phyloP scores from a whole-genome alignment of 2,329 filamentous ascomycete species.

The Ascochyta fabae region DNA sequence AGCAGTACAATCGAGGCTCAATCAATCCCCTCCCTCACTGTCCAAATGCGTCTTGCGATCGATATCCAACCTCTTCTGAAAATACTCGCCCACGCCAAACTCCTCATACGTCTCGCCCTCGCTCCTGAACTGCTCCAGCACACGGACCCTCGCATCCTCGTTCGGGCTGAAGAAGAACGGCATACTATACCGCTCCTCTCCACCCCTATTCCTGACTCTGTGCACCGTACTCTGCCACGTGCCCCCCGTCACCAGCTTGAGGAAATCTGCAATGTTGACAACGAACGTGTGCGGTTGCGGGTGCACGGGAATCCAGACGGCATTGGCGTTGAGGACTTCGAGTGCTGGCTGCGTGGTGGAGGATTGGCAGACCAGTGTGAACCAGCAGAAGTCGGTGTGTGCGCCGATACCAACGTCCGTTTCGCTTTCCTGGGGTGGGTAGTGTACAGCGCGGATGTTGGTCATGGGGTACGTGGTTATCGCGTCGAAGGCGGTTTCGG shows the following conservation, averaged over 20 bases:
- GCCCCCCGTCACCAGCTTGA: constrained; percentile 52
- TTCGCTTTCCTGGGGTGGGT: constrained; percentile 46
- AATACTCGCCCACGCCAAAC: constrained; percentile 43
- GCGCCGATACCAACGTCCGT: constrained; percentile 50
- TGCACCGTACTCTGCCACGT: constrained; percentile 51
- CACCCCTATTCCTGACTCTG: constrained; percentile 49
- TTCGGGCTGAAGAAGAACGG: constrained; percentile 52
- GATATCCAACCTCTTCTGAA: constrained; percentile 40
- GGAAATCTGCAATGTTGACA: constrained; percentile 52
- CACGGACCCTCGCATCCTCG: constrained; percentile 42
- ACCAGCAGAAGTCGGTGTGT: constrained; percentile 53
- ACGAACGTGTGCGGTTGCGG: constrained; percentile 48
- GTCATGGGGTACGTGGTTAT: constrained; percentile 52
- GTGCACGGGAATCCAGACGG: constrained; percentile 50
- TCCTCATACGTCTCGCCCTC: constrained; percentile 36
- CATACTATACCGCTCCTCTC: constrained; percentile 49
- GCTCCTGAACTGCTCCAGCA: constrained; percentile 37
- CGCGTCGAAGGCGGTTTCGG: constrained; percentile 49
- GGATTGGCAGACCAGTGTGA: constrained; percentile 50
- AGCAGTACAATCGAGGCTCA: too few relatives aligned
- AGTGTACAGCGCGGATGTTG: constrained; percentile 52
- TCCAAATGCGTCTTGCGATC: constrained; percentile 43
- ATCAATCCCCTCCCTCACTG: constrained; percentile 5
- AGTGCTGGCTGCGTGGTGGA: constrained; percentile 37
- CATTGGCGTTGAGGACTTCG: constrained; percentile 53